These are phyloP conservation scores for Parastagonospora avenae DNA, from an alignment of 2,329 filamentous ascomycete genomes.

Conservation along the genomic window DNA sequence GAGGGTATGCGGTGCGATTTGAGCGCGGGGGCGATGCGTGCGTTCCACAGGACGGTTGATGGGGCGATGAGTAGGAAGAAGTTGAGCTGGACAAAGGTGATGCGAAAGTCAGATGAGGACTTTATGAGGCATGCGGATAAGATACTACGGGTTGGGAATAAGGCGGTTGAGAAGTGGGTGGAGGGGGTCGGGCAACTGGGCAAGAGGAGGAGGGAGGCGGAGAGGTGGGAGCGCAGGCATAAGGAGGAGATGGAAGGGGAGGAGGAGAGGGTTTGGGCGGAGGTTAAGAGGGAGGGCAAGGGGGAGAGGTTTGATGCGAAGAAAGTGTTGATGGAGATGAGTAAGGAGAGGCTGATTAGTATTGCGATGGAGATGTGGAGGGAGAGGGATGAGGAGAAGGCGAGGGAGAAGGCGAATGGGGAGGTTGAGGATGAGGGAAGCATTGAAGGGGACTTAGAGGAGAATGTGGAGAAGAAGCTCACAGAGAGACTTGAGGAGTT, in stretches of 20 bases:
- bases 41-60: conserved; percentile 6
- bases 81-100: not conserved
- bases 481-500: no score
- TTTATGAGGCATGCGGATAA: conserved; percentile 3
- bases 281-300: not conserved
- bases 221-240: conserved; percentile 9
- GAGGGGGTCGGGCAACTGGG: not conserved
- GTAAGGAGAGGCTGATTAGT: no score
- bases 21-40: not conserved
- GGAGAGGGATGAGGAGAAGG: no score
- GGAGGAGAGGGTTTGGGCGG: not conserved
- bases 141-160: conserved; percentile 1
- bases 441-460: no score
- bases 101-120: conserved; percentile 1
- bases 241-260: not conserved
- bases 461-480: no score
- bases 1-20: conserved; percentile 1
- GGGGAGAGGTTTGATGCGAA: not conserved
- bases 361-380: no score
- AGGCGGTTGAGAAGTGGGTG: conserved; percentile 5
- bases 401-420: no score
- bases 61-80: conserved; percentile 3
- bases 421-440: no score
- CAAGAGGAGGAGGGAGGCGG: conserved; percentile 6
- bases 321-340: no score